phyloP scores from a whole-genome alignment of 371 early-diverging fungal species.

The Mortierella sp. region DNA sequence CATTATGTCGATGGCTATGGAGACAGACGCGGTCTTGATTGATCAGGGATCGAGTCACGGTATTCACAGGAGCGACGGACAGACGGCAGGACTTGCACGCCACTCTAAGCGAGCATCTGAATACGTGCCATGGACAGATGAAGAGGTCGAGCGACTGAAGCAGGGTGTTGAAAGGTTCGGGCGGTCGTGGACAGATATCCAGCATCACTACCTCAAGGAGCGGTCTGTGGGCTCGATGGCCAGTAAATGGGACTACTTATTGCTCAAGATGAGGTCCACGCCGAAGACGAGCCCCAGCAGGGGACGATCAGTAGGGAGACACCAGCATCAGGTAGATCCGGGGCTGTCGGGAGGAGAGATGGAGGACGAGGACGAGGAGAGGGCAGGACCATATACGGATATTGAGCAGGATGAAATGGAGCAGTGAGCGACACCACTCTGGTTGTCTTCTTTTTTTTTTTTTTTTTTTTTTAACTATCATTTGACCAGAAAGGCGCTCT shows the following conservation, averaged over 20 bases:
- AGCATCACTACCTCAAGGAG: slow-evolving; percentile 9
- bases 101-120: background rate
- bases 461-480: background rate
- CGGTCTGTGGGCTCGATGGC: slow-evolving; percentile 16
- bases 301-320: background rate
- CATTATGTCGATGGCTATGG: slow-evolving; percentile 4
- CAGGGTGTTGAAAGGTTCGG: slow-evolving; percentile 14
- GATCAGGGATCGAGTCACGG: no score
- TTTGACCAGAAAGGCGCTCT: no score
- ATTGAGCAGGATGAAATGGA: background rate
- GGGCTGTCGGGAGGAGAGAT: background rate
- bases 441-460: background rate
- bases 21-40: background rate
- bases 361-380: background rate
- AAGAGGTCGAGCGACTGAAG: slow-evolving; percentile 12
- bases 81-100: no score
- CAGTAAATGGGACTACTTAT: slow-evolving; percentile 17
- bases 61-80: no score
- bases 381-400: background rate
- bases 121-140: slow-evolving; percentile 9
- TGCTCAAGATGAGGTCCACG: slow-evolving; percentile 8
- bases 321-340: no score
- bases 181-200: slow-evolving; percentile 13
- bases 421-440: background rate
- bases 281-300: background rate